Evolutionary conservation across 2,329 filamentous ascomycete species (phyloP), one percentile per base, ranked within the genome.

Genomic region (Geosmithia flava): DNA sequence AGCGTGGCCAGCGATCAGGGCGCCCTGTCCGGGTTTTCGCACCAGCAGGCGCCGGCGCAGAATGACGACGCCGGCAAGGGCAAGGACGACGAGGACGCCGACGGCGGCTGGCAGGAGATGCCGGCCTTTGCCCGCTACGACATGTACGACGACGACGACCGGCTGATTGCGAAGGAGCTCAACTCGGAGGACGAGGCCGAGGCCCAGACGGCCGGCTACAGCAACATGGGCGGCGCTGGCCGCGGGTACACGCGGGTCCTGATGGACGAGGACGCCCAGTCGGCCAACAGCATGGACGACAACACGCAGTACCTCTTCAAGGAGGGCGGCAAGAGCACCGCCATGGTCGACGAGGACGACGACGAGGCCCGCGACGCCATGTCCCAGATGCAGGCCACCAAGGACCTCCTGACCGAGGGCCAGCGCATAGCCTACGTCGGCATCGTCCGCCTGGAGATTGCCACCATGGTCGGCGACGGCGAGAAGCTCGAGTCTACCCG

Each of bases 391-490:
- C 85, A 97, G 64, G 87, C 93, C 8, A 98, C 93, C 37, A 98
- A 98, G 63, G 85, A 95, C 54, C 75, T 98, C 16, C 72, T 98
- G 48, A 98, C 91, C 2, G 93, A 98, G 63, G 89, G 90, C 13
- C 93, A 98, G 66, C 82, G 88, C 56, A 89, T 98, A 54, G 93
- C 93, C 5, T 98, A 98, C 62, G 93, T 98, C 29, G 93, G 93
- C 13, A 74, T 96, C 49, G 87, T 88, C 29, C 80, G 90, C 47
- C 65, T 98, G 37, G 82, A 88, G 47, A 81, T 97, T 53, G 82
- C 83, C 45, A 75, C 79, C 51, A 87, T 98, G 82, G 71, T 83
- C 47, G 78, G 78, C 52, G 81, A 86, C 30, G 62, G 83, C 48
- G 80, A 87, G 49, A 64, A 66, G 11, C 62, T 90, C 40, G 76